A percentile compares a stretch with the other conserved stretches of the same genome.
These are phyloP conservation scores for Acer saccharum DNA, from an alignment of 345 rosid genomes.

Conservation along the genomic window DNA sequence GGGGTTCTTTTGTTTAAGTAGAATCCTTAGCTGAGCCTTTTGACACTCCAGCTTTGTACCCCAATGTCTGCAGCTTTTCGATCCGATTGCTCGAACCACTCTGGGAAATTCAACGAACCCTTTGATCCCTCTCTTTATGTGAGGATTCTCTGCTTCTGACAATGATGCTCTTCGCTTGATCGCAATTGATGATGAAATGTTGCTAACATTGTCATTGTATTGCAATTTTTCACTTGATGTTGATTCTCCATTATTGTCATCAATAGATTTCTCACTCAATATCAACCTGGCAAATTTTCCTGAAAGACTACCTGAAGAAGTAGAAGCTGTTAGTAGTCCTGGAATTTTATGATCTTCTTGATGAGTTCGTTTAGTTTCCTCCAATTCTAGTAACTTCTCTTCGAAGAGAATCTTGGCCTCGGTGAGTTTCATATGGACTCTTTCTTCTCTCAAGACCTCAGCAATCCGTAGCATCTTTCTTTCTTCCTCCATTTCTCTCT, in stretches of 20 bases:
- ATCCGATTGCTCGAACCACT: constrained; percentile 67
- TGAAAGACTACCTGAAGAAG: constrained; percentile 25
- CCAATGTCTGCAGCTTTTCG: constrained; percentile 66
- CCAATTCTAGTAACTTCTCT: constrained; percentile 63
- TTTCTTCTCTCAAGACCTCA: constrained; percentile 77
- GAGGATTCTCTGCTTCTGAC: constrained; percentile 77
- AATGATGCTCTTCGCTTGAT: constrained; percentile 35
- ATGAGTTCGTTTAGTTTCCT: constrained; percentile 25
- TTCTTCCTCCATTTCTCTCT: constrained; percentile 72
- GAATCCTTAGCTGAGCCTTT: constrained; percentile 74
- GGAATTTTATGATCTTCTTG: constrained; percentile 27
- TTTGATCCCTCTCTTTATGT: constrained; percentile 81
- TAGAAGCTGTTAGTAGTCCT: constrained; percentile 26
- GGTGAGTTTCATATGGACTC: constrained; percentile 87
- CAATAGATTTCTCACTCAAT: constrained; percentile 25
- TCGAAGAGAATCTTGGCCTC: constrained; percentile 77
- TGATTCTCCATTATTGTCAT: constrained; percentile 19
- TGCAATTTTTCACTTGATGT: constrained; percentile 22
- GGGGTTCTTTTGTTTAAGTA: constrained; percentile 64
- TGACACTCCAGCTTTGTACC: constrained; percentile 82
- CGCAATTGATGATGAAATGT: constrained; percentile 25
- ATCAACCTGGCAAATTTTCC: constrained; percentile 35
- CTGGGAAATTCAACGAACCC: constrained; percentile 87
- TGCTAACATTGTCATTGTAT: constrained; percentile 19
- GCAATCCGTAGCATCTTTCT: constrained; percentile 76